Evolutionary conservation across 306 rosid genomes (phyloP), one percentile per base, ranked within the genome.

Genomic region (Pterocarpus santalinus): DNA sequence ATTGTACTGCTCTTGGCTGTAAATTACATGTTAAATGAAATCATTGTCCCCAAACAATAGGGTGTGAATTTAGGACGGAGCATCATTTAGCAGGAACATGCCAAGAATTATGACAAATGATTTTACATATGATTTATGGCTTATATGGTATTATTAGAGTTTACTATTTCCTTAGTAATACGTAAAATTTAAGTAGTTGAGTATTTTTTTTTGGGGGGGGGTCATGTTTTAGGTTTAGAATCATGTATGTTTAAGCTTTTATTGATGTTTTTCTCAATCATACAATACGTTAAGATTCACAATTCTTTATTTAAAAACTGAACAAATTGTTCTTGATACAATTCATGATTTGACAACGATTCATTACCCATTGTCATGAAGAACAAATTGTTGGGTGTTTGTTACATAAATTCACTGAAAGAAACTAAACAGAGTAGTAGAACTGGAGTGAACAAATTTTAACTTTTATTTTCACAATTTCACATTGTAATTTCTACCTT

Each of bases 401-500:
- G 17, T 7, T 71, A 47, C 9, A 51, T 35, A 34, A 73, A 47
- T 17, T 53, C 30, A 47, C 35, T 35, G 22, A 17, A 79, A 22
- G 7, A 57, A 38, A 41, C 34, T 30, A 52, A 16, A 33, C 46
- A 56, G 12, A 28, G 61, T 38, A 56, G 71, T 46, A 41, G n/a
- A 61, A 58, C 55, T 60, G 63, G 9, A 34, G 28, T 56, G 30
- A 75, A 8, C 38, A 35, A 33, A 66, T 14, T 8, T 43, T 62
- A 74, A 28, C 32, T 22, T 68, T 67, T 64, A 34, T 51, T 28
- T 28, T 49, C 4, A 17, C 13, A 34, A 67, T 72, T 85, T 85
- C 36, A 72, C 57, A 16, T 64, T 46, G 36, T 43, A 46, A 65
- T 36, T 46, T 8, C 30, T 72, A 51, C 73, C 65, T 75, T 38